Evolutionary conservation across 1,284 basidiomycete species (phyloP).

Genomic region (Apiotrichum laibachii): DNA sequence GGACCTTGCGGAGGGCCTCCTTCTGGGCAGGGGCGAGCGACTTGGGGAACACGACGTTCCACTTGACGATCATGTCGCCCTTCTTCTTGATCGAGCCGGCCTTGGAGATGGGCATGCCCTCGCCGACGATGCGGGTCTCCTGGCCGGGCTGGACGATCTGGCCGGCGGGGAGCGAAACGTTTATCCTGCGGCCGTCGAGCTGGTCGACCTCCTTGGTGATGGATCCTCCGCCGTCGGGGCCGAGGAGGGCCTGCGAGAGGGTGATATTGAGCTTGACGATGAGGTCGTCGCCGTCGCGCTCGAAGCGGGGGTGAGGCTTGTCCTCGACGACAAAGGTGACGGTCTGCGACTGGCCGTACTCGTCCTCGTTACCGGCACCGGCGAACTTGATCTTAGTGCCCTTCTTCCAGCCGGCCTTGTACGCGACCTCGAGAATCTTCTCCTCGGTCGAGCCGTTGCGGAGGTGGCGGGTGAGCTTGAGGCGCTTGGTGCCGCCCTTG

Average conservation of each 20-base stretch:
- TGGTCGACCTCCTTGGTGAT: constrained; percentile 59
- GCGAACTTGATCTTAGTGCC: constrained; percentile 91
- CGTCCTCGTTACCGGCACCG: constrained; percentile 77
- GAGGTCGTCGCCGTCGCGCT: constrained; percentile 77
- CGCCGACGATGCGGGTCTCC: constrained; percentile 66
- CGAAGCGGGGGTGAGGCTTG: constrained; percentile 73
- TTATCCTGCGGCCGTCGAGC: constrained; percentile 74
- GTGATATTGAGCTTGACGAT: constrained; percentile 63
- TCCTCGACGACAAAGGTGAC: constrained; percentile 89
- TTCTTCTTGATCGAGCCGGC: constrained; percentile 67
- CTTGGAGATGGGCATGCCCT: constrained; percentile 90
- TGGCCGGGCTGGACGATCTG: constrained; percentile 76
- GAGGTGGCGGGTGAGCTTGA: constrained; percentile 78
- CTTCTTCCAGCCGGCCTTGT: constrained; percentile 65
- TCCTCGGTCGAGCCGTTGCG: constrained; percentile 75
- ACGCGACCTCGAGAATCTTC: constrained; percentile 84
- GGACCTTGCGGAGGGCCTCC: constrained; percentile 70
- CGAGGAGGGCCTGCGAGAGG: constrained; percentile 77
- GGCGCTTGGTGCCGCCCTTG: constrained; percentile 78
- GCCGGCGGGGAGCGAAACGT: constrained; percentile 63
- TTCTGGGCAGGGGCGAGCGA: constrained; percentile 70
- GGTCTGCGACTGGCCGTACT: constrained; percentile 66
- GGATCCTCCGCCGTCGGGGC: constrained; percentile 51
- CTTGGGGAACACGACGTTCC: constrained; percentile 81
- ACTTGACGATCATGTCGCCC: constrained; percentile 77